A percentile compares a stretch with the other conserved stretches of the same genome.
These are phyloP conservation scores for Corylus heterophylla DNA, from an alignment of 306 rosid genomes.

Conservation along the genomic window DNA sequence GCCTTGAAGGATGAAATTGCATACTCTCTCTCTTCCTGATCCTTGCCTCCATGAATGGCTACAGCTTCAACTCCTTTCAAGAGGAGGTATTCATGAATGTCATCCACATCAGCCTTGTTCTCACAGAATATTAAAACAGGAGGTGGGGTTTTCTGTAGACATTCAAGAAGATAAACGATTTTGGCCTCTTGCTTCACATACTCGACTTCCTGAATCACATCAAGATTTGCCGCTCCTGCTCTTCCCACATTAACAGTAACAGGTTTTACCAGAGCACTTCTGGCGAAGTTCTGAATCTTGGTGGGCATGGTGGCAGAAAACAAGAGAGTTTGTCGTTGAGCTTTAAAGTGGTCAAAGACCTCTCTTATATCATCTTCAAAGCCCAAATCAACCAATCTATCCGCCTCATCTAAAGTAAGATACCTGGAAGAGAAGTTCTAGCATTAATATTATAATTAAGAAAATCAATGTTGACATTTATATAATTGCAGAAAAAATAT, in stretches of 20 bases:
- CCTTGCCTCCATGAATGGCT: slow-evolving; percentile 95
- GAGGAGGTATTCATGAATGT: slow-evolving; percentile 90
- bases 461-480: neutral
- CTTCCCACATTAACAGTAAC: slow-evolving; percentile 84
- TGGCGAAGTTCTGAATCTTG: slow-evolving; percentile 85
- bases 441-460: slow-evolving; percentile 8
- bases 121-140: slow-evolving; percentile 88
- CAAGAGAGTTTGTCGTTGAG: slow-evolving; percentile 84
- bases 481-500: neutral
- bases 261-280: slow-evolving; percentile 82
- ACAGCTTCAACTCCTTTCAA: slow-evolving; percentile 95
- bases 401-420: slow-evolving; percentile 90
- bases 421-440: slow-evolving; percentile 39
- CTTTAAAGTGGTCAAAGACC: slow-evolving; percentile 91
- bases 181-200: slow-evolving; percentile 95
- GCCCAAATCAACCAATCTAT: slow-evolving; percentile 89
- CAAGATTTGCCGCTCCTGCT: slow-evolving; percentile 94
- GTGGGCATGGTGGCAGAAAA: slow-evolving; percentile 97
- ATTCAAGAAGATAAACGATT: slow-evolving; percentile 84
- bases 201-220: slow-evolving; percentile 92
- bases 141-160: slow-evolving; percentile 88
- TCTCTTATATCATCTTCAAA: slow-evolving; percentile 89
- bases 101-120: slow-evolving; percentile 93
- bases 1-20: slow-evolving; percentile 80
- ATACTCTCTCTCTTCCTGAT: slow-evolving; percentile 92